phyloP scores from a whole-genome alignment of 306 rosid genomes.

The Abrus precatorius region DNA sequence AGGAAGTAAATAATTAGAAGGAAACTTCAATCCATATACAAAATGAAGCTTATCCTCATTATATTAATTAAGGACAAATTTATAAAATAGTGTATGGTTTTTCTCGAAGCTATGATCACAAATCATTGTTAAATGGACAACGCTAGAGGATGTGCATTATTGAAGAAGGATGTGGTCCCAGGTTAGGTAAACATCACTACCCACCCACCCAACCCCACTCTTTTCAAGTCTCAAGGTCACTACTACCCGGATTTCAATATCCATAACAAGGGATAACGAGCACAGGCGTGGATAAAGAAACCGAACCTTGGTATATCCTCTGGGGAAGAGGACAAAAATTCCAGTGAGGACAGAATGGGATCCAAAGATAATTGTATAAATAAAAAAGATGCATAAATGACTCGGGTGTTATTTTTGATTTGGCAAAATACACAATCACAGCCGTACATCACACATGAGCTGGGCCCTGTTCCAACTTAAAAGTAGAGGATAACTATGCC shows the following conservation, averaged over 20 bases:
- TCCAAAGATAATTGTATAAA: no score
- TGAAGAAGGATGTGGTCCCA: slow-evolving; percentile 41
- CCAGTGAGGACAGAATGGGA: background rate
- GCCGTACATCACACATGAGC: slow-evolving; percentile 51
- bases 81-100: background rate
- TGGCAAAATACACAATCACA: slow-evolving; percentile 53
- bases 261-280: background rate
- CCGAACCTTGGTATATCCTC: slow-evolving; percentile 31
- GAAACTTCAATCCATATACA: background rate
- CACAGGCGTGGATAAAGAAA: slow-evolving; percentile 32
- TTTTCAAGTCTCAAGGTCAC: background rate
- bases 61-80: background rate
- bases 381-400: slow-evolving; percentile 20
- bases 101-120: slow-evolving; percentile 28
- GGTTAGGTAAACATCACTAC: slow-evolving; percentile 30
- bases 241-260: background rate
- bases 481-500: slow-evolving; percentile 48
- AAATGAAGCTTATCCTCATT: background rate
- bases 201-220: slow-evolving; percentile 21
- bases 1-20: slow-evolving; percentile 1
- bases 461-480: slow-evolving; percentile 54
- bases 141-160: slow-evolving; percentile 29
- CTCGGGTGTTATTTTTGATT: slow-evolving; percentile 41
- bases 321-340: slow-evolving; percentile 36
- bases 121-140: slow-evolving; percentile 7